Evolutionary conservation across 129 eudicot genomes (phyloP).

Genomic region (Heracleum sosnowskyi): DNA sequence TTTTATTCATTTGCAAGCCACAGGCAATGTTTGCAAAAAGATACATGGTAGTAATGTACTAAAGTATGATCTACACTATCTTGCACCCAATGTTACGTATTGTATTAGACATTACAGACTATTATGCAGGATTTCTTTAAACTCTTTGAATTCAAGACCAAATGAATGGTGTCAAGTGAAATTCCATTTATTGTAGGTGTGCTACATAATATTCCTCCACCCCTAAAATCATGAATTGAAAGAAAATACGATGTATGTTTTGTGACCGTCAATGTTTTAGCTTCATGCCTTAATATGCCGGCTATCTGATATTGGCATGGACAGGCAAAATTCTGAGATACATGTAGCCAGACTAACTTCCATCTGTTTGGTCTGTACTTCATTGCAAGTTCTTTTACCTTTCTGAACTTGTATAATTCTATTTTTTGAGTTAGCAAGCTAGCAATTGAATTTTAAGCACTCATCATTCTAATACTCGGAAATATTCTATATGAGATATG

Average conservation of each 20-base stretch:
- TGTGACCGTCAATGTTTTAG: not conserved
- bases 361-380: not conserved
- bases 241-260: not conserved
- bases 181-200: not conserved
- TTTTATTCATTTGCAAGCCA: not conserved
- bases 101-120: not conserved
- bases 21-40: not conserved
- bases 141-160: not conserved
- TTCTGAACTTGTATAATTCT: not conserved
- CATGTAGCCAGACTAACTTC: not conserved
- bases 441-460: not conserved
- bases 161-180: not conserved
- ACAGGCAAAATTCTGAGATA: not conserved
- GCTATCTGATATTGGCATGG: not conserved
- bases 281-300: not conserved
- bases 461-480: not conserved
- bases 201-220: not conserved
- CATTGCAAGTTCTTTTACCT: not conserved
- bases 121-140: not conserved
- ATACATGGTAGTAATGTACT: not conserved
- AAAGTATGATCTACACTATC: not conserved
- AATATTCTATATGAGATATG: slow-evolving; percentile 7
- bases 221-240: not conserved
- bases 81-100: not conserved
- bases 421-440: not conserved